phyloP scores from a whole-genome alignment of 352 stramenopile species.

The Globisporangium ultimum region DNA sequence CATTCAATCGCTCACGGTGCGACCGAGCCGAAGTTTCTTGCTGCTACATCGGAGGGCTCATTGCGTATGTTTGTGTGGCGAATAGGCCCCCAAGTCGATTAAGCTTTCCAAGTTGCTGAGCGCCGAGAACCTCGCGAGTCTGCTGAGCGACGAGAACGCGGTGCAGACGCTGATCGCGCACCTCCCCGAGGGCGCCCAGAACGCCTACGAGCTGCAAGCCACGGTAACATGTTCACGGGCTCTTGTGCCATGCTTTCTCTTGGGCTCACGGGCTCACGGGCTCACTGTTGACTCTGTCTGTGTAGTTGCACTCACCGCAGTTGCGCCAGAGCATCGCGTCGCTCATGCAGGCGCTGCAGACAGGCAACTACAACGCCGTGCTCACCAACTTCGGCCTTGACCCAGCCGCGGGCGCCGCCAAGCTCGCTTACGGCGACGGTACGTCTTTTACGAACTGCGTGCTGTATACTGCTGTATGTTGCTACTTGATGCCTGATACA shows the following conservation, averaged over 20 bases:
- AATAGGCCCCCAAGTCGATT: conserved; percentile 54
- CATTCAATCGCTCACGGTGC: conserved; percentile 61
- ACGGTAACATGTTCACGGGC: conserved; percentile 28
- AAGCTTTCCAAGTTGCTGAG: conserved; percentile 65
- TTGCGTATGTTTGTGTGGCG: not conserved
- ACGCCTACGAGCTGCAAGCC: conserved; percentile 60
- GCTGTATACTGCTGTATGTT: too few species aligned
- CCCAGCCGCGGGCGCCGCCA: conserved; percentile 61
- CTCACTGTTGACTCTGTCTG: conserved; percentile 6
- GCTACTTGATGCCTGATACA: not conserved
- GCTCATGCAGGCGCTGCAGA: conserved; percentile 80
- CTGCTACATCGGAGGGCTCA: too few species aligned
- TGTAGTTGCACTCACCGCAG: conserved; percentile 75
- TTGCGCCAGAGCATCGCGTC: conserved; percentile 87
- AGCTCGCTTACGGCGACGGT: conserved; percentile 85
- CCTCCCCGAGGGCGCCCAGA: conserved; percentile 82
- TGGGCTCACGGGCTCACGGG: too few species aligned
- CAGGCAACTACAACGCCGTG: conserved; percentile 89
- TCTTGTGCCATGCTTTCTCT: not conserved
- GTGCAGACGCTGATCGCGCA: conserved; percentile 61
- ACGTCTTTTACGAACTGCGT: conserved; percentile 16
- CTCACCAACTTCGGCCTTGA: conserved; percentile 90
- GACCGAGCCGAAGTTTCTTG: not conserved
- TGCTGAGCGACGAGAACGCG: conserved; percentile 64
- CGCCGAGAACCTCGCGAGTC: conserved; percentile 42